Base-by-base conservation (phyloP, 164 flowering plant species). In the Hamamelis virginiana region DNA sequence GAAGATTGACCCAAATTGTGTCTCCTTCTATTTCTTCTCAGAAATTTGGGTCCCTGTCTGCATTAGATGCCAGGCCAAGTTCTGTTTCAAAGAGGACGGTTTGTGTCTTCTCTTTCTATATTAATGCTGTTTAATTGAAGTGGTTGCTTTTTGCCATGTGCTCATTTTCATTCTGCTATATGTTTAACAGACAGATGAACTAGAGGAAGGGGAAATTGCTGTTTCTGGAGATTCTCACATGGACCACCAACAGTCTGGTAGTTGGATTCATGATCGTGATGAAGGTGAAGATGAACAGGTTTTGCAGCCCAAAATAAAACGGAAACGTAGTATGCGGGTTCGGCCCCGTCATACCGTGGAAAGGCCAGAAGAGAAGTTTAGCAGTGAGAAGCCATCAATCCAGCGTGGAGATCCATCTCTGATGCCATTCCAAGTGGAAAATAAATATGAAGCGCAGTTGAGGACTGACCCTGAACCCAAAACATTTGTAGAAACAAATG, bases 131-230 rank as follows among this genome's bases (percentile, higher is more conserved):
- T 4, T 58, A 51, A n/a, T 52, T 27, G 53, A 15, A 33, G n/a
- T 25, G 27, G n/a, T 62, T 10, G 41, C 6, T 45, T 62, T 69
- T 1, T 66, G 18, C 67, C 47, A 19, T 62, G 59, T 64, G 46
- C 59, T 70, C 3, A 65, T 66, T 46, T 62, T 28, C 11, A 23
- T n/a, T 57, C 45, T 68, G 47, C 48, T 43, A 48, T 63, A 51
- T 65, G 41, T 69, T 81, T 76, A 12, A 27, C 90, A 96, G 99
- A 65, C 85, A 9, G 94, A 90, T 78, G 99, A 93, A 23, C 76
- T 96, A 67, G 98, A 96, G 76, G 99, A 96, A 80, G 99, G 98
- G n/a, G 98, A 96, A 74, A 93, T 96, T 78, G 96, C 91, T 50
- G 78, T 80, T 8, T 93, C 99, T 52, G 96, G 93, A 66, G 98